phyloP scores from a whole-genome alignment of 2,329 filamentous ascomycete species.

The Biscogniauxia sp. region DNA sequence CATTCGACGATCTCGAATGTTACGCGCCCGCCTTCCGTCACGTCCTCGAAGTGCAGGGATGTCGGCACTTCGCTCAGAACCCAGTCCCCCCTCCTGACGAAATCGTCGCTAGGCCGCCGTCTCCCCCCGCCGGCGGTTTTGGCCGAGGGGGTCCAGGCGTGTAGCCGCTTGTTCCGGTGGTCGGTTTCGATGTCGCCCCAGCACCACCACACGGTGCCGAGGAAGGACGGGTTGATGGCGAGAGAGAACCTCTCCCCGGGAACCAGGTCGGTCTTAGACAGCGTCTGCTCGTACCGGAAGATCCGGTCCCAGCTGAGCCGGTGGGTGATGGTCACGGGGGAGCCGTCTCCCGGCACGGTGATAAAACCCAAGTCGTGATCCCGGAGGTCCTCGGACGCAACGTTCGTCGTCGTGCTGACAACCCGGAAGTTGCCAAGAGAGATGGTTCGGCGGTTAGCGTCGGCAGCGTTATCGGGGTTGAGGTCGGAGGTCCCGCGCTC shows the following conservation, averaged over 20 bases:
- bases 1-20: conserved; percentile 3
- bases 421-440: conserved; percentile 7
- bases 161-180: conserved; percentile 10
- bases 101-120: conserved; percentile 4
- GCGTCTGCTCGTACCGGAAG: conserved; percentile 13
- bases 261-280: conserved; percentile 4
- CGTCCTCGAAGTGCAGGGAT: conserved; percentile 9
- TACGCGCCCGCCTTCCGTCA: conserved; percentile 4
- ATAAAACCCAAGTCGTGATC: conserved; percentile 13
- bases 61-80: conserved; percentile 10
- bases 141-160: conserved; percentile 5
- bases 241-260: conserved; percentile 11
- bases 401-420: not conserved
- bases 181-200: conserved; percentile 15
- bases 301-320: conserved; percentile 13
- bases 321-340: conserved; percentile 5
- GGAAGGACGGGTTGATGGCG: conserved; percentile 1
- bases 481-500: not conserved
- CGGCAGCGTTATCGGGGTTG: not conserved
- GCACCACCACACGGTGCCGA: conserved; percentile 16
- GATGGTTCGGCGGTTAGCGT: not conserved
- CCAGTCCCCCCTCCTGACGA: conserved; percentile 10
- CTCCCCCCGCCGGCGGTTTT: not conserved
- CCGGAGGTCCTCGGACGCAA: conserved; percentile 8
- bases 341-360: conserved; percentile 11